phyloP scores from a whole-genome alignment of 2,329 filamentous ascomycete genomes.

The Cordyceps javanica region DNA sequence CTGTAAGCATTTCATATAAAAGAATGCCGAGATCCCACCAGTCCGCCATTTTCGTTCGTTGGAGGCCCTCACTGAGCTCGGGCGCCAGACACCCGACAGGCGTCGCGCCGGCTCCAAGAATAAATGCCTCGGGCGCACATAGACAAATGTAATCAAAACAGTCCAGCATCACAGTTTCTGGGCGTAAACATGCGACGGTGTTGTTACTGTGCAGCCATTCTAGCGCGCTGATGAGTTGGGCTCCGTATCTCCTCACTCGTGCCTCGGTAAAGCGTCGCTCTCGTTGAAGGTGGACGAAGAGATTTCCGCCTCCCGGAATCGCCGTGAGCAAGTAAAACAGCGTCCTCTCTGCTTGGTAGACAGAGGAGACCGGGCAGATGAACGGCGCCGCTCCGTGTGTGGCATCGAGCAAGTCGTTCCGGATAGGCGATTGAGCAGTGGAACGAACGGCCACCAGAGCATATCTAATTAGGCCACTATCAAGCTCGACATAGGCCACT shows the following conservation, averaged over 20 bases:
- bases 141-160: neutral
- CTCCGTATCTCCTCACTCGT: neutral
- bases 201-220: constrained; percentile 3
- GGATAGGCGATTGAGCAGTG: neutral
- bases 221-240: neutral
- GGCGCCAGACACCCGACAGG: neutral
- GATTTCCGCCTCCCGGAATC: neutral
- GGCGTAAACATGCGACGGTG: neutral
- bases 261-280: neutral
- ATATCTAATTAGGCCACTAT: neutral
- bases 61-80: neutral
- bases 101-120: neutral
- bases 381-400: neutral
- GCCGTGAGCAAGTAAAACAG: neutral
- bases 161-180: constrained; percentile 1
- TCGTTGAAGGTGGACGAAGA: constrained; percentile 3
- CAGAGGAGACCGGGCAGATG: neutral
- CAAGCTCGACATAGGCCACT: neutral
- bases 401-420: neutral
- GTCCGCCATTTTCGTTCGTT: neutral
- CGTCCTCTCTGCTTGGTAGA: neutral
- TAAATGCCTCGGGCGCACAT: neutral
- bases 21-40: neutral
- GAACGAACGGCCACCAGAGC: constrained; percentile 1
- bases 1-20: constrained; percentile 1